These are phyloP conservation scores for Umbelopsis ramanniana DNA, from an alignment of 192 early-diverging fungal species.

Conservation along the genomic window DNA sequence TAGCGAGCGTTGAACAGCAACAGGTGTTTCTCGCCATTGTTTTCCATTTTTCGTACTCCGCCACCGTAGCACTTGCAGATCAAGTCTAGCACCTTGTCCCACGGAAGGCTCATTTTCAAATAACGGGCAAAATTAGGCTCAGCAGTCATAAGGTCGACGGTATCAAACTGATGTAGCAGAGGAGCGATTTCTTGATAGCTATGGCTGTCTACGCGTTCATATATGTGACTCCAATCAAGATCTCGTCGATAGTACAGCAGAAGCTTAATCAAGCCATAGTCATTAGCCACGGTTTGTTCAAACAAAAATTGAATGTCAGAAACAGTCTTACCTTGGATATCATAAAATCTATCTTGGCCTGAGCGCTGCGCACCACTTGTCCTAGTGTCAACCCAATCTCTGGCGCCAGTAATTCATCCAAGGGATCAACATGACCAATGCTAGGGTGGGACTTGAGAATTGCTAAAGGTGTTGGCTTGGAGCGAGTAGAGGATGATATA, in stretches of 20 bases:
- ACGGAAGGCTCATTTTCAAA: constrained; percentile 18
- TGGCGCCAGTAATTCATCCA: constrained; percentile 1
- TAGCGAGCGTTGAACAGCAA: constrained; percentile 34
- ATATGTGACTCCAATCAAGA: constrained; percentile 31
- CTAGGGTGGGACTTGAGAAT: neutral
- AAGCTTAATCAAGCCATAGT: constrained; percentile 7
- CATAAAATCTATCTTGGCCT: constrained; percentile 7
- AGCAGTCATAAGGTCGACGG: constrained; percentile 13
- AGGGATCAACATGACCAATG: neutral
- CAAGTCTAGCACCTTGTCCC: constrained; percentile 26
- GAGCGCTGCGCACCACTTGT: neutral
- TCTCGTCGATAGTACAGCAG: constrained; percentile 20
- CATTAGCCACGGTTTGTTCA: constrained; percentile 2
- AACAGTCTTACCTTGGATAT: neutral
- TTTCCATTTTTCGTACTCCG: constrained; percentile 15
- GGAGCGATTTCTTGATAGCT: constrained; percentile 15
- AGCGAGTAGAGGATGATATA: neutral
- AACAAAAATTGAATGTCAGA: neutral
- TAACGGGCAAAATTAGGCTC: constrained; percentile 27
- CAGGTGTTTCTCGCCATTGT: constrained; percentile 25
- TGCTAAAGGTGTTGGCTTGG: neutral
- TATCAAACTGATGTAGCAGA: constrained; percentile 29
- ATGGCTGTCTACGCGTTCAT: constrained; percentile 4
- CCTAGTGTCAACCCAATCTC: constrained; percentile 12
- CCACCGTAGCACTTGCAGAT: constrained; percentile 11